phyloP scores from a whole-genome alignment of 805 yeast species.

The Yarrowia sp. region DNA sequence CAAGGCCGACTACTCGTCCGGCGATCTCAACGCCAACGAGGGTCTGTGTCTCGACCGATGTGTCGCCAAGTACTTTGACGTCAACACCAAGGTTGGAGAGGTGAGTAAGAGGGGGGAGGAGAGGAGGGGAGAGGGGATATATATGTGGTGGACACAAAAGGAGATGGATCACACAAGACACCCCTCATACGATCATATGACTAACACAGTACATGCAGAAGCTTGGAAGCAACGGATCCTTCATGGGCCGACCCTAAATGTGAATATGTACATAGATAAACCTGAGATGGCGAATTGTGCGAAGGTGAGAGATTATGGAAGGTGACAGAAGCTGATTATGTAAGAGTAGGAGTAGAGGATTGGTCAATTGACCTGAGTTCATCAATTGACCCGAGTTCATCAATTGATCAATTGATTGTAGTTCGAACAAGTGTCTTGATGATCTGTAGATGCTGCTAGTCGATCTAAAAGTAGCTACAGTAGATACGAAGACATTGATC shows the following conservation, averaged over 20 bases:
- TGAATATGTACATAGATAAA: slow-evolving; percentile 25
- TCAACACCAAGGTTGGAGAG: slow-evolving; percentile 94
- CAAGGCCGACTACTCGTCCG: slow-evolving; percentile 63
- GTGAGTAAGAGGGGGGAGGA: slow-evolving; percentile 42
- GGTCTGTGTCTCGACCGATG: slow-evolving; percentile 92
- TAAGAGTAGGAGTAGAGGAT: too few relatives aligned
- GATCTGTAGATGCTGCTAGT: too few relatives aligned
- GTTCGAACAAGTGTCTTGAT: too few relatives aligned
- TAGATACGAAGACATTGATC: too few relatives aligned
- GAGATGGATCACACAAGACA: too few relatives aligned
- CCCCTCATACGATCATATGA: too few relatives aligned
- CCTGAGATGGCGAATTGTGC: too few relatives aligned
- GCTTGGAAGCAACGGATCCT: slow-evolving; percentile 51
- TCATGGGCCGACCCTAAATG: slow-evolving; percentile 43
- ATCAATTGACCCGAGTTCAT: neutral
- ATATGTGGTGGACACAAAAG: too few relatives aligned
- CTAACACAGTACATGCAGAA: slow-evolving; percentile 57
- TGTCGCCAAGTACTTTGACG: slow-evolving; percentile 92
- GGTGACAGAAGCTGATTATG: neutral
- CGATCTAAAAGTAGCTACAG: too few relatives aligned
- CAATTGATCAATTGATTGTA: too few relatives aligned
- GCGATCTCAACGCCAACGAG: slow-evolving; percentile 79
- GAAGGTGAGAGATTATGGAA: neutral
- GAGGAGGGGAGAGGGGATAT: too few relatives aligned
- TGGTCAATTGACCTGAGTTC: too few relatives aligned